A percentile compares a stretch with the other conserved stretches of the same genome.
These are phyloP conservation scores for Escallonia rubra DNA, from an alignment of 129 eudicot species.

Conservation along the genomic window DNA sequence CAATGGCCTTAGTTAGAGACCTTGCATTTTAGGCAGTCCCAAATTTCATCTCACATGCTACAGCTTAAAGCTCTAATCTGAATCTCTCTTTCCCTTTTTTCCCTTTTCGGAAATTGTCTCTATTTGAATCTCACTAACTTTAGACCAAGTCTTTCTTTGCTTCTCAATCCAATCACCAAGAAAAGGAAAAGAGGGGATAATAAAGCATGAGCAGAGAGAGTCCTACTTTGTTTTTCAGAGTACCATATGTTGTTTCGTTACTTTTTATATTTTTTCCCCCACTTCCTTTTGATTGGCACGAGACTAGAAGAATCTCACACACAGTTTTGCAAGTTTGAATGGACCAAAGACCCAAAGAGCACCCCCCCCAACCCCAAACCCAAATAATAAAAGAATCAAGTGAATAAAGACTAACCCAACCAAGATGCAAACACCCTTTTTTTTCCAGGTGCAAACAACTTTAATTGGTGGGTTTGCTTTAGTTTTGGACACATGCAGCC, in stretches of 20 bases:
- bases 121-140: constrained; percentile 15
- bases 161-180: constrained; percentile 5
- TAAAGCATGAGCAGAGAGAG: neutral
- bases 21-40: too few relatives aligned
- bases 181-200: constrained; percentile 2
- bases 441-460: constrained; percentile 20
- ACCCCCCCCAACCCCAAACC: neutral
- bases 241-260: neutral
- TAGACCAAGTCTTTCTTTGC: constrained; percentile 9
- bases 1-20: too few relatives aligned
- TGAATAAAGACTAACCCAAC: constrained; percentile 31
- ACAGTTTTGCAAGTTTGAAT: constrained; percentile 14
- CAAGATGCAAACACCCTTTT: constrained; percentile 18
- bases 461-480: constrained; percentile 46
- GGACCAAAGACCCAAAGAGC: constrained; percentile 29
- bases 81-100: constrained; percentile 3
- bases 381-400: constrained; percentile 29
- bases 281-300: constrained; percentile 9
- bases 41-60: too few relatives aligned
- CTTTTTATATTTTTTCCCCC: neutral
- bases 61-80: neutral
- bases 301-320: constrained; percentile 4
- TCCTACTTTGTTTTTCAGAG: constrained; percentile 8
- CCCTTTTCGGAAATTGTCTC: constrained; percentile 9
- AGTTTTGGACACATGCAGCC: constrained; percentile 21